Conservation (phyloP, 1,284 basidiomycete genomes). For the Tilletia setariae region DNA sequence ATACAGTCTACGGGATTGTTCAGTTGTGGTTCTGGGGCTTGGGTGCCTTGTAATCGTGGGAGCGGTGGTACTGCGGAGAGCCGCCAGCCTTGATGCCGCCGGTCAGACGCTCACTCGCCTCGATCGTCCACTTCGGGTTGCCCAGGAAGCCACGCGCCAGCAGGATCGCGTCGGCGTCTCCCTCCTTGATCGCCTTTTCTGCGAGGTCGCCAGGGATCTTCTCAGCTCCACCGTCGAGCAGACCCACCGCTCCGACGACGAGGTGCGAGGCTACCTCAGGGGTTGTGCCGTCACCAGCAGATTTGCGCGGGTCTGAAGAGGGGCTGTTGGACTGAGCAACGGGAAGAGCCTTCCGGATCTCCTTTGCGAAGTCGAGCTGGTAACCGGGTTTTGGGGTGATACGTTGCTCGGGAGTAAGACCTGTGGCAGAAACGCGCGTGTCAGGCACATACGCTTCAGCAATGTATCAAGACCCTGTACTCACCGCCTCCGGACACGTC, state of each 20-base stretch:
- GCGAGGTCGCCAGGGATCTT: conserved; percentile 37
- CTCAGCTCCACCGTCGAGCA: conserved; percentile 35
- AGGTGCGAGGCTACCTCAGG: conserved; percentile 25
- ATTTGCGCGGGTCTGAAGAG: background rate
- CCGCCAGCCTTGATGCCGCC: conserved; percentile 27
- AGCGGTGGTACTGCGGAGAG: conserved; percentile 41
- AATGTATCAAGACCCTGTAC: background rate
- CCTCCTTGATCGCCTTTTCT: conserved; percentile 34
- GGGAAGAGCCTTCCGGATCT: conserved; percentile 29
- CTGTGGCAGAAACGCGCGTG: background rate
- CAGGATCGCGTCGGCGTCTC: conserved; percentile 35
- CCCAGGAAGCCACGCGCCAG: conserved; percentile 40
- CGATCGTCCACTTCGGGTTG: conserved; percentile 42
- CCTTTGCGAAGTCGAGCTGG: conserved; percentile 40
- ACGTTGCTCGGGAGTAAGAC: conserved; percentile 34
- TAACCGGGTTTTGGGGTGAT: conserved; percentile 41
- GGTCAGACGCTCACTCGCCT: conserved; percentile 32
- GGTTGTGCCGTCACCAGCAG: conserved; percentile 5
- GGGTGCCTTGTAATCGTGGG: conserved; percentile 8
- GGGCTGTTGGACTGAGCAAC: conserved; percentile 10
- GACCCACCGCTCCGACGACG: conserved; percentile 45
- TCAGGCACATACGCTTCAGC: background rate
- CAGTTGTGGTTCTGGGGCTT: conserved; percentile 23
- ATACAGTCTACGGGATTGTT: too few species aligned
- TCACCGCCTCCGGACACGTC: conserved; percentile 43